phyloP scores from a whole-genome alignment of 1,284 basidiomycete genomes.

The Ustilago sp. region DNA sequence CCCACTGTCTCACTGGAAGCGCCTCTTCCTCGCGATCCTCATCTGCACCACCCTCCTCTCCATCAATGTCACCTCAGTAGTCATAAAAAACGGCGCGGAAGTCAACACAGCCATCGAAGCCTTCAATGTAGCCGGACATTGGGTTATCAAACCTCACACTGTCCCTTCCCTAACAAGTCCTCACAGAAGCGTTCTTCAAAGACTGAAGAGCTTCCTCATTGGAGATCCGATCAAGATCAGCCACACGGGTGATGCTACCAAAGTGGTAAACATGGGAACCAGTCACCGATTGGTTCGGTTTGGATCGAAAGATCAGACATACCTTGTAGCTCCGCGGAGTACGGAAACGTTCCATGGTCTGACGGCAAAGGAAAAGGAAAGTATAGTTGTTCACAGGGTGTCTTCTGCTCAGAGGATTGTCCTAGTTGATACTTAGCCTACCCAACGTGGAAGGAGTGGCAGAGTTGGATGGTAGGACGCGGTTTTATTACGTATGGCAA shows the following conservation, averaged over 20 bases:
- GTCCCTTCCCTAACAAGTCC: not conserved
- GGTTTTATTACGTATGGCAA: no score
- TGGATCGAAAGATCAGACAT: not conserved
- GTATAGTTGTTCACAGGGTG: not conserved
- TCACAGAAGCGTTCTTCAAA: not conserved
- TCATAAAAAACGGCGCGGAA: not conserved
- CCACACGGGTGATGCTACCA: not conserved
- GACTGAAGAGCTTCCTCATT: not conserved
- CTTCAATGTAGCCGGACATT: not conserved
- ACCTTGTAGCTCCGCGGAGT: not conserved
- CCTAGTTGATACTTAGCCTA: no score
- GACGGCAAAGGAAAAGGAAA: not conserved
- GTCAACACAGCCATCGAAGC: not conserved
- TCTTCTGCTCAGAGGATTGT: not conserved
- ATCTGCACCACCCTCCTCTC: not conserved
- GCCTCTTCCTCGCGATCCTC: not conserved
- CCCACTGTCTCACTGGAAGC: not conserved
- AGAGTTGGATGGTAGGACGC: no score
- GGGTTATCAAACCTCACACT: not conserved
- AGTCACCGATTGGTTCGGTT: not conserved
- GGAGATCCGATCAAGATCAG: not conserved
- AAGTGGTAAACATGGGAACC: not conserved
- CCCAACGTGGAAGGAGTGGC: no score
- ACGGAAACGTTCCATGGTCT: not conserved
- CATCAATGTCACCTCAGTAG: not conserved